These are phyloP conservation scores for Lactarius vividus DNA, from an alignment of 768 basidiomycete species.

Conservation along the genomic window DNA sequence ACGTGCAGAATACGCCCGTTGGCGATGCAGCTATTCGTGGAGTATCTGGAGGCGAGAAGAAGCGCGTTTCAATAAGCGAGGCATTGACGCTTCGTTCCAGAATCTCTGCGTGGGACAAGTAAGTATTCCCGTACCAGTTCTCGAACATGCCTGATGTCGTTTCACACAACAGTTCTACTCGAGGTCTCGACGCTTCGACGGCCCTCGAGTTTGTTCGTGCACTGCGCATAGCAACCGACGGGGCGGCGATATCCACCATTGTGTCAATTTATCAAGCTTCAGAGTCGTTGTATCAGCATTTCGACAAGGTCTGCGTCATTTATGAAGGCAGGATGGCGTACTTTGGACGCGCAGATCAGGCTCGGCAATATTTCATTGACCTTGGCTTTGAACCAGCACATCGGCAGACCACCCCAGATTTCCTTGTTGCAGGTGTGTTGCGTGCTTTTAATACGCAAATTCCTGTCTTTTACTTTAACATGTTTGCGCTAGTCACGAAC, in stretches of 20 bases:
- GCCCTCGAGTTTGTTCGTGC: constrained; percentile 59
- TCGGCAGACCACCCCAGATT: constrained; percentile 60
- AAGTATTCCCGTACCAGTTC: background rate
- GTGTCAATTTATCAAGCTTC: constrained; percentile 87
- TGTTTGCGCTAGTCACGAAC: constrained; percentile 47
- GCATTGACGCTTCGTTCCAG: constrained; percentile 58
- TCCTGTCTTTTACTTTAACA: background rate
- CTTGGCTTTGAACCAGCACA: constrained; percentile 57
- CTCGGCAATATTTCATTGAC: constrained; percentile 68
- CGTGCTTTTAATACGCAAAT: background rate
- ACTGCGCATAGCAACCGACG: constrained; percentile 54
- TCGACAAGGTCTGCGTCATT: constrained; percentile 81
- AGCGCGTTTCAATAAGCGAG: constrained; percentile 81
- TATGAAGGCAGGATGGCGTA: constrained; percentile 73
- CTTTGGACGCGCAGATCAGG: constrained; percentile 64
- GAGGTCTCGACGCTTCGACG: constrained; percentile 52
- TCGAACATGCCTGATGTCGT: background rate
- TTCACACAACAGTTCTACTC: constrained; percentile 41
- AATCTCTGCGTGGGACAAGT: constrained; percentile 80
- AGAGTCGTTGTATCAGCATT: constrained; percentile 59
- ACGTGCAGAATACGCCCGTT: constrained; percentile 67
- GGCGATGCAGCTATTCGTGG: constrained; percentile 76
- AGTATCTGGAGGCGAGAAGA: constrained; percentile 73
- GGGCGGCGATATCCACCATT: constrained; percentile 49
- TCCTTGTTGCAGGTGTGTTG: constrained; percentile 45